Percentiles rank a stretch among this genome's conserved stretches.
Conservation (phyloP, 257 asterid genomes). For the Solanum corneliomulleri region DNA sequence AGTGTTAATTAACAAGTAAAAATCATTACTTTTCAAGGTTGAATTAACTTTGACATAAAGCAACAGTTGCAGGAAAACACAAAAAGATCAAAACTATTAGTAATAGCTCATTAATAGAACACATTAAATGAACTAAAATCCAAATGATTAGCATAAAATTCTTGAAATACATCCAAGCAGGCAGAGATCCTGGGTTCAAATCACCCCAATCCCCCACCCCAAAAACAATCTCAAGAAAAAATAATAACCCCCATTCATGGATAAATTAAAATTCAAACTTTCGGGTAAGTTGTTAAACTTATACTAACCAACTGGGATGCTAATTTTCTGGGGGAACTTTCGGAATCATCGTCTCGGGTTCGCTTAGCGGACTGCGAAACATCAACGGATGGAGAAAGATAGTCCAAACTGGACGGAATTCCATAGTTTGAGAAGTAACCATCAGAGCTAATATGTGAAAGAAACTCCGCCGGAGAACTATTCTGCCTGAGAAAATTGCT, state of each 20-base stretch:
- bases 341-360: conserved; percentile 46
- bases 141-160: background rate
- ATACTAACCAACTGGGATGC: conserved; percentile 3
- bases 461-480: conserved; percentile 87
- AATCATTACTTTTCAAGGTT: background rate
- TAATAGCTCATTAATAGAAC: background rate
- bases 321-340: conserved; percentile 22
- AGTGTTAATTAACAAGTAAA: background rate
- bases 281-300: background rate
- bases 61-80: background rate
- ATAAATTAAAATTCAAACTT: background rate
- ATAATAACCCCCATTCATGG: background rate
- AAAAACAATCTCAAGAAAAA: background rate
- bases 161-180: background rate
- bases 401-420: conserved; percentile 42
- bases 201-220: background rate
- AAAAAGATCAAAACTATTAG: background rate
- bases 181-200: background rate
- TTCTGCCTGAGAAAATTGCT: conserved; percentile 61
- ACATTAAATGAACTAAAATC: background rate
- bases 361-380: conserved; percentile 40
- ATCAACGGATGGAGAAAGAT: conserved; percentile 16
- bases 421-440: conserved; percentile 56
- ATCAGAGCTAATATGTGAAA: conserved; percentile 42
- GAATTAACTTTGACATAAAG: background rate